Base-by-base conservation (phyloP, 495 filamentous ascomycete species). In the Cercophora samala region DNA sequence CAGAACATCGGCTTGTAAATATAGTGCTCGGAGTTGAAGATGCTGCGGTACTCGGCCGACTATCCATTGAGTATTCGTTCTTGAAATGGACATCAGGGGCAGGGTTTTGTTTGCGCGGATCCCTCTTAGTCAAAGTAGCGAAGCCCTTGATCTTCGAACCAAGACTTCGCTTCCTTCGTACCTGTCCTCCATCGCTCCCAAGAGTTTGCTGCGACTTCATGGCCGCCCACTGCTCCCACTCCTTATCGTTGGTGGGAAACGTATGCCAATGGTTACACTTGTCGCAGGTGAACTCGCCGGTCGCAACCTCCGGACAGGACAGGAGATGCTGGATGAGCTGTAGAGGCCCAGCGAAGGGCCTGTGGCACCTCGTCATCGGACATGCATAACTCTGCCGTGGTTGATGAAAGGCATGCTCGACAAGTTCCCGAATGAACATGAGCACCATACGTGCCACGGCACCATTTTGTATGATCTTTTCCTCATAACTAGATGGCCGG, bases 241-340 rank as follows among this genome's bases (percentile, higher is more conserved):
- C 76, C 66, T 78, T 77, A 65, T 78, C 76, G 71, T 70, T 70
- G 54, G 76, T 75, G 26, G 76, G 76, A 46, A 78, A 73, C 60
- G 68, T 55, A 59, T 78, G 76, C 60, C 66, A 73, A 65, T 65
- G 62, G 62, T 61, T 70, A 60, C 76, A 78, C 58, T 73, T 74
- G 67, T 76, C 73, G 68, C 76, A 78, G 64, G 73, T 67, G 29
- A 78, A 78, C 61, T 69, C 66, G 66, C 74, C 73, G 51, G 58
- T 72, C 9, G 68, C 62, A 18, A 78, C 62, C 64, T 75, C 76
- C 1, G 72, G 72, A 37, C 76, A 78, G 22, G 69, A 70, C 53
- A 76, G 26, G 55, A 76, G 70, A 29, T 78, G 76, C 29, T 76
- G 74, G 55, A 78, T 58, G 60, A 78, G 73, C 51, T 64, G 69